A percentile compares a stretch with the other conserved stretches of the same genome.
phyloP scores from a whole-genome alignment of 768 basidiomycete species.

The Boletus insuetus region DNA sequence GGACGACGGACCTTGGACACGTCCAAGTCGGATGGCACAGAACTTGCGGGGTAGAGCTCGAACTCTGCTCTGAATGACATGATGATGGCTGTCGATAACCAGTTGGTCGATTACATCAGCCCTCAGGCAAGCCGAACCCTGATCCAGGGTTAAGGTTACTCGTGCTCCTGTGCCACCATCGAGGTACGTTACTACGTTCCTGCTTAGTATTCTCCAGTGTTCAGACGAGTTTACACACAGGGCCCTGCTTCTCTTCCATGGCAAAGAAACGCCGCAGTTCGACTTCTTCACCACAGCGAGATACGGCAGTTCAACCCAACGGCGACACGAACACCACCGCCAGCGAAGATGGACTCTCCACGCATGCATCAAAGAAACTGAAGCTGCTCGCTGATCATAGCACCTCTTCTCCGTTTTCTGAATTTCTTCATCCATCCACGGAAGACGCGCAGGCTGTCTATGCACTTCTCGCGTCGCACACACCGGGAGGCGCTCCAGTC shows the following conservation, averaged over 20 bases:
- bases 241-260: neutral
- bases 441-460: slow-evolving; percentile 40
- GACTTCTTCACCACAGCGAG: neutral
- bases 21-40: neutral
- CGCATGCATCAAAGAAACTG: slow-evolving; percentile 43
- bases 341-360: neutral
- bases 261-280: slow-evolving; percentile 17
- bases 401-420: slow-evolving; percentile 46
- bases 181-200: neutral
- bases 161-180: neutral
- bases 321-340: neutral
- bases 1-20: neutral
- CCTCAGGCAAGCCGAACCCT: neutral
- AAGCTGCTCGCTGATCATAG: slow-evolving; percentile 45
- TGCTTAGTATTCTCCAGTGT: neutral
- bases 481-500: slow-evolving; percentile 32
- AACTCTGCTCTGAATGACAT: neutral
- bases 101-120: slow-evolving; percentile 10
- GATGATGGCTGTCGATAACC: too few species aligned
- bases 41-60: neutral
- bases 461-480: slow-evolving; percentile 39
- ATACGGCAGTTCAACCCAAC: neutral
- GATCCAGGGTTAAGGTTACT: neutral
- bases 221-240: neutral
- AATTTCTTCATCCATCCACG: slow-evolving; percentile 43